A percentile compares a stretch with the other conserved stretches of the same genome.
Evolutionary conservation across 129 eudicot species (phyloP).

Genomic region (Flaveria bidentis): DNA sequence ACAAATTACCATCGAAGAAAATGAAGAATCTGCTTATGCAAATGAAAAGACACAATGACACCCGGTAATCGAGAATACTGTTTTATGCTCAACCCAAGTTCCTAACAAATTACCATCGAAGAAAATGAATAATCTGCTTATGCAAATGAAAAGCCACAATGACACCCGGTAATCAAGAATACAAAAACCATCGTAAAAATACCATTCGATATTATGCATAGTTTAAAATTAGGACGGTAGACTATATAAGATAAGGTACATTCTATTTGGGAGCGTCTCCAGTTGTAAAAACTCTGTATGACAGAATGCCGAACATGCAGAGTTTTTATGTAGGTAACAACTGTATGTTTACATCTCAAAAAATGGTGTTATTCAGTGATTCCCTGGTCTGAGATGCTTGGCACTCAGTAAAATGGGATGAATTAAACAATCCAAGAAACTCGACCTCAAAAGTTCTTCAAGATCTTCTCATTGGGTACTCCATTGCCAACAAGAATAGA

Average conservation of each 20-base stretch:
- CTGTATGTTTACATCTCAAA: slow-evolving; percentile 29
- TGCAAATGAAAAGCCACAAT: background rate
- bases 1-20: no score
- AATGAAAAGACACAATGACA: background rate
- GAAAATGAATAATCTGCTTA: no score
- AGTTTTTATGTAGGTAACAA: slow-evolving; percentile 16
- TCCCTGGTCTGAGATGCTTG: background rate
- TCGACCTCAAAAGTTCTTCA: slow-evolving; percentile 64
- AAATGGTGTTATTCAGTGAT: slow-evolving; percentile 40
- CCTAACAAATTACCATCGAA: no score
- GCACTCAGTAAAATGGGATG: slow-evolving; percentile 11
- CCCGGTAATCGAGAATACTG: background rate
- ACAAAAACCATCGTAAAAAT: background rate
- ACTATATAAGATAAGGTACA: slow-evolving; percentile 12
- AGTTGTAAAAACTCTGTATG: background rate
- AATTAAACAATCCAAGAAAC: slow-evolving; percentile 32
- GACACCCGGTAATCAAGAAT: background rate
- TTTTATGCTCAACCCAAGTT: background rate
- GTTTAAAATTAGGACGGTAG: slow-evolving; percentile 15
- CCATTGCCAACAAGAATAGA: slow-evolving; percentile 76
- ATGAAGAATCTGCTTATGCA: background rate
- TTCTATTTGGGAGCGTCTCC: background rate
- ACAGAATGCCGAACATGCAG: background rate
- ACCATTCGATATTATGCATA: background rate
- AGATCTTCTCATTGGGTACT: slow-evolving; percentile 60